Evolutionary conservation across 768 basidiomycete species (phyloP).

Genomic region (Pleurotus ostreatus): DNA sequence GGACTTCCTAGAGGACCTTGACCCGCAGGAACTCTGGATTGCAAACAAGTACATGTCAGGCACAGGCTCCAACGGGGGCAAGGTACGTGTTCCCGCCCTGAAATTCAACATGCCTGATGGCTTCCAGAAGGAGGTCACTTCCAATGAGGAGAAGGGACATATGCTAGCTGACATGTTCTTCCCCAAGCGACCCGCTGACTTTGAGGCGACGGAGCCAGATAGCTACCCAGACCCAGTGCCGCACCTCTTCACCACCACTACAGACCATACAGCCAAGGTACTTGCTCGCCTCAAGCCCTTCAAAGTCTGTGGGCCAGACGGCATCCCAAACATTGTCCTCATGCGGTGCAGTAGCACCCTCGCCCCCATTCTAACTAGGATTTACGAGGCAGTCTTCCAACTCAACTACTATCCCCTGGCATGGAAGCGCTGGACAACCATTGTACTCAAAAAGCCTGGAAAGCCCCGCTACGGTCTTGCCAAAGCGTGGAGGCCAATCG

Average conservation of each 20-base stretch:
- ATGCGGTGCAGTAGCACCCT: conserved; percentile 12
- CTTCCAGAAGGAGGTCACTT: background rate
- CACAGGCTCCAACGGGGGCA: conserved; percentile 7
- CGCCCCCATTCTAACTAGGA: conserved; percentile 8
- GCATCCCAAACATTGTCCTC: conserved; percentile 21
- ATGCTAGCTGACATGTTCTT: conserved; percentile 18
- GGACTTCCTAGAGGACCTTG: conserved; percentile 14
- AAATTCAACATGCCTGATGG: background rate
- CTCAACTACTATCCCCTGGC: conserved; percentile 8
- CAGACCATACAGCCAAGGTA: conserved; percentile 7
- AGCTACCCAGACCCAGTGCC: conserved; percentile 11
- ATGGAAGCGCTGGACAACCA: conserved; percentile 22
- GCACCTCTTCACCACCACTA: conserved; percentile 5
- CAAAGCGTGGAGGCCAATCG: conserved; percentile 33
- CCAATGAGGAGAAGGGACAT: conserved; percentile 12
- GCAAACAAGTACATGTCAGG: conserved; percentile 11
- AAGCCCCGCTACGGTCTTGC: conserved; percentile 26
- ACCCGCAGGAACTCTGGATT: conserved; percentile 11
- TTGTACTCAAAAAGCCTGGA: conserved; percentile 30
- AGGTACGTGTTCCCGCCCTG: conserved; percentile 13
- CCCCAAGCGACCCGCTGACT: conserved; percentile 6
- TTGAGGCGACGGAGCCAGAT: conserved; percentile 9
- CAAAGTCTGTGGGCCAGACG: conserved; percentile 21
- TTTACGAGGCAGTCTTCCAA: conserved; percentile 14
- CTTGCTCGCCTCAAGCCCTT: conserved; percentile 13